Evolutionary conservation across 2,329 filamentous ascomycete species (phyloP).

Genomic region (Akanthomyces dipterigenus): DNA sequence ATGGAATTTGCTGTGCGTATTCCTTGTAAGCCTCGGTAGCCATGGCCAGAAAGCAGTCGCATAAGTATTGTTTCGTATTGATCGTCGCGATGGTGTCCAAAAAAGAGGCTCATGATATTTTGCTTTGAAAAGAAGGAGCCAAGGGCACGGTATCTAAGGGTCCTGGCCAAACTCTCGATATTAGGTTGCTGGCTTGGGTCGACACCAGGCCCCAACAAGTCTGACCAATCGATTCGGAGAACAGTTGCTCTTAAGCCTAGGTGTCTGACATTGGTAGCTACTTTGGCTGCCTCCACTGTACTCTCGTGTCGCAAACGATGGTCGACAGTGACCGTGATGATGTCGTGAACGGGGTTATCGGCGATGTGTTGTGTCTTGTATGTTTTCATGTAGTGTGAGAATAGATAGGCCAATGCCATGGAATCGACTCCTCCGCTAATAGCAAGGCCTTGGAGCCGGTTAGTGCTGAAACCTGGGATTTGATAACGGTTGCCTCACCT

Average conservation of each 20-base stretch:
- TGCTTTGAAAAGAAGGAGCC: constrained; percentile 51
- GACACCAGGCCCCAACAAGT: constrained; percentile 22
- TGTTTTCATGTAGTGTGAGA: constrained; percentile 38
- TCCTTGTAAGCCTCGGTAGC: constrained; percentile 63
- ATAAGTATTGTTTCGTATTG: constrained; percentile 85
- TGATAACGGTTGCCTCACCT: constrained; percentile 26
- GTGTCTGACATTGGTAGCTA: constrained; percentile 32
- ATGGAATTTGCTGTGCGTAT: constrained; percentile 61
- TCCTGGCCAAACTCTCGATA: constrained; percentile 72
- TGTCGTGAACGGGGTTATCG: constrained; percentile 37
- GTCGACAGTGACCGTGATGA: constrained; percentile 47
- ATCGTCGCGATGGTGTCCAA: constrained; percentile 86
- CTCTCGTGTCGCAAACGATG: constrained; percentile 51
- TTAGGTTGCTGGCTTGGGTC: constrained; percentile 42
- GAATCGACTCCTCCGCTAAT: constrained; percentile 93
- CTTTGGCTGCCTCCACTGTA: constrained; percentile 41
- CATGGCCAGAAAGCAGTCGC: constrained; percentile 63
- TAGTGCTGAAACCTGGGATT: not conserved
- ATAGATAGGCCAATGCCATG: constrained; percentile 86
- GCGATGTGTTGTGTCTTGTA: constrained; percentile 32
- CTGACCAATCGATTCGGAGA: constrained; percentile 40
- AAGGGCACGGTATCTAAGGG: constrained; percentile 64
- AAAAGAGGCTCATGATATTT: constrained; percentile 54
- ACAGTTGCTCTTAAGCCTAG: constrained; percentile 27
- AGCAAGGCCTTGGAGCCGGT: constrained; percentile 53